A percentile compares a stretch with the other conserved stretches of the same genome.
phyloP scores from a whole-genome alignment of 805 yeast genomes.

The Metschnikowia noctiluminum region DNA sequence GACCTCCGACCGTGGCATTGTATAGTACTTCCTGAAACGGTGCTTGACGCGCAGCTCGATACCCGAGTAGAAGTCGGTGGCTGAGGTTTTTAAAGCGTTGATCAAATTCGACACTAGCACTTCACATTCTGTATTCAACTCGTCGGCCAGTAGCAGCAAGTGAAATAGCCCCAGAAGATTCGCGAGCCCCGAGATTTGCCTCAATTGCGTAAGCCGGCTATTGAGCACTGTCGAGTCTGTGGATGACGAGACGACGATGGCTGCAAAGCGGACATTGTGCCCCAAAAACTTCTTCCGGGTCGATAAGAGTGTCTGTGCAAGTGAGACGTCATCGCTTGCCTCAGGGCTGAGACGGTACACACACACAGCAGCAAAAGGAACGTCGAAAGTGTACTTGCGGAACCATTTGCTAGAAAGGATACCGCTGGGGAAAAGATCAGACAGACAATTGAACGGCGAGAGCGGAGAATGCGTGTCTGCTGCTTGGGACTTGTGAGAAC shows the following conservation, averaged over 20 bases:
- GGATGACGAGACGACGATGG: slow-evolving; percentile 21
- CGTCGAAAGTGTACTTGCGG: slow-evolving; percentile 25
- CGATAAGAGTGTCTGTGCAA: slow-evolving; percentile 13
- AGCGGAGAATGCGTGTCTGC: slow-evolving; percentile 24
- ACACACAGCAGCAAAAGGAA: slow-evolving; percentile 34
- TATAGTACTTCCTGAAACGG: slow-evolving; percentile 35
- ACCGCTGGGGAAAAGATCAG: slow-evolving; percentile 26
- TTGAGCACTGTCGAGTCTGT: slow-evolving; percentile 17
- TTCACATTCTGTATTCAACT: slow-evolving; percentile 29
- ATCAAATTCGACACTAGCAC: slow-evolving; percentile 28
- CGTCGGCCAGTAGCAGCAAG: slow-evolving; percentile 9
- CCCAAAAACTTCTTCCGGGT: slow-evolving; percentile 4
- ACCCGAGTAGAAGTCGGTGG: slow-evolving; percentile 32
- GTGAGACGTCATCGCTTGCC: slow-evolving; percentile 13
- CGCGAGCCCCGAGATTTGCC: slow-evolving; percentile 30
- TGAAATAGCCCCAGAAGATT: slow-evolving; percentile 30
- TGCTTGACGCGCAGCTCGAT: slow-evolving; percentile 33
- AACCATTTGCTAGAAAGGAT: slow-evolving; percentile 34
- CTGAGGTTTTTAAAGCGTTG: slow-evolving; percentile 27
- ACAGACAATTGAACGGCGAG: slow-evolving; percentile 37
- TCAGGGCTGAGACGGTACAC: slow-evolving; percentile 16
- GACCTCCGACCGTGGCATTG: slow-evolving; percentile 25
- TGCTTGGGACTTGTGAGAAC: slow-evolving; percentile 4
- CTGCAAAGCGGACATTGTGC: slow-evolving; percentile 20
- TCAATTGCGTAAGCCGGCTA: slow-evolving; percentile 22